Evolutionary conservation across 2,329 filamentous ascomycete genomes (phyloP), one percentile per base, ranked within the genome.

Genomic region (Cercospora zeina): DNA sequence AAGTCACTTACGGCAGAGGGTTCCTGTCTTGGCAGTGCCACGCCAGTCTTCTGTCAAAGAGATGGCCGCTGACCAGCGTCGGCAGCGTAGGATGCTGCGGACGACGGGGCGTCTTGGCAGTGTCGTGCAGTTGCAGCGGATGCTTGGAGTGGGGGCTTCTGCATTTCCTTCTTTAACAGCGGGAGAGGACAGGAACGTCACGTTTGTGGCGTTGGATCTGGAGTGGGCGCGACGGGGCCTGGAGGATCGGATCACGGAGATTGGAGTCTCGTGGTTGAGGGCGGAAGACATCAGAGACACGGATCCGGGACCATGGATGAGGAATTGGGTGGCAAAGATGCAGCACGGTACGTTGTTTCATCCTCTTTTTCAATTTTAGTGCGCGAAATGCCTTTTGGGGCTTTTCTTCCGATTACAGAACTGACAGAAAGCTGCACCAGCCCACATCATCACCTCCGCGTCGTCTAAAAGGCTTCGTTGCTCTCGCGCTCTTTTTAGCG

Each of bases 201-300:
- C 53, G n/a, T 37, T 60, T 45, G 13, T 63, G 14, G 53, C 62
- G 8, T 34, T 63, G 21, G 62, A 63, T 19, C 45, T 63, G 27
- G 62, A 63, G 30, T 63, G 58, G 53, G 30, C 14, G 21, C 24
- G 16, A 10, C 16, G 16, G 13, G 49, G 27, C 7, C 4, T 37
- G n/a, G 10, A 24, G 1, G 19, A 56, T 11, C 42, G 19, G 39
- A 63, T 61, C 19, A 54, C 58, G 16, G 62, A 63, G 9, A 58
- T 60, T 10, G 62, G 62, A 5, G 24, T 63, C 16, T 45, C 57
- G 24, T 56, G 51, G 10, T n/a, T 63, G 53, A 51, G 24, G 10
- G 45, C 54, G 4, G 19, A 14, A 33, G 45, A 63, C 19, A 39
- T 63, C 14, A 19, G 21, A 9, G 53, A 27, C 21, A 14, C 30